Conservation (phyloP, 768 basidiomycete genomes). For the Scleroderma bovista region DNA sequence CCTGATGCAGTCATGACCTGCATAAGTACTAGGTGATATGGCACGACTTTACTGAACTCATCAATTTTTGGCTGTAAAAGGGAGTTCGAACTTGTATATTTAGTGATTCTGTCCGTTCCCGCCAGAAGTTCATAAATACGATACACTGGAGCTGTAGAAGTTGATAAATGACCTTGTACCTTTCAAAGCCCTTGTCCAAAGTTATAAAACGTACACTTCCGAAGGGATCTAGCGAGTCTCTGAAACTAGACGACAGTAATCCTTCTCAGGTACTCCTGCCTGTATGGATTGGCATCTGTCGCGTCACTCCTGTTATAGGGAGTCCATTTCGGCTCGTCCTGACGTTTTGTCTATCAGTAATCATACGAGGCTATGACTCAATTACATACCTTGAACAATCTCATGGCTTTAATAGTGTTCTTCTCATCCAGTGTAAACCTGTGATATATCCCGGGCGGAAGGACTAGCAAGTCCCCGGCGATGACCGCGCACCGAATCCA, state of each 20-base stretch:
- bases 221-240: no score
- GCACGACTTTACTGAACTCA: no score
- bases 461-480: slow-evolving; percentile 79
- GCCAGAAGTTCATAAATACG: no score
- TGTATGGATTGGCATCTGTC: slow-evolving; percentile 60
- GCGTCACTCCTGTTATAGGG: slow-evolving; percentile 60
- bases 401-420: slow-evolving; percentile 66
- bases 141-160: no score
- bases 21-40: no score
- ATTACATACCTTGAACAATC: slow-evolving; percentile 71
- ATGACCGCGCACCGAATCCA: slow-evolving; percentile 79
- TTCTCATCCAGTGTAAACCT: slow-evolving; percentile 82
- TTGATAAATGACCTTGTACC: no score
- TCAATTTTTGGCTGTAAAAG: no score
- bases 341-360: background rate
- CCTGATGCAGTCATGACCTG: no score
- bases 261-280: slow-evolving; percentile 52
- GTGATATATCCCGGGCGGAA: slow-evolving; percentile 90
- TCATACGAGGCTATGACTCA: background rate
- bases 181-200: no score
- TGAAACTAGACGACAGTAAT: slow-evolving; percentile 33
- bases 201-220: no score
- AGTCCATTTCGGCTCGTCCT: slow-evolving; percentile 93
- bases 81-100: no score
- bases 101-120: no score